A percentile compares a stretch with the other conserved stretches of the same genome.
Conservation (phyloP, 257 asterid genomes). For the Salvia rosmarinus region DNA sequence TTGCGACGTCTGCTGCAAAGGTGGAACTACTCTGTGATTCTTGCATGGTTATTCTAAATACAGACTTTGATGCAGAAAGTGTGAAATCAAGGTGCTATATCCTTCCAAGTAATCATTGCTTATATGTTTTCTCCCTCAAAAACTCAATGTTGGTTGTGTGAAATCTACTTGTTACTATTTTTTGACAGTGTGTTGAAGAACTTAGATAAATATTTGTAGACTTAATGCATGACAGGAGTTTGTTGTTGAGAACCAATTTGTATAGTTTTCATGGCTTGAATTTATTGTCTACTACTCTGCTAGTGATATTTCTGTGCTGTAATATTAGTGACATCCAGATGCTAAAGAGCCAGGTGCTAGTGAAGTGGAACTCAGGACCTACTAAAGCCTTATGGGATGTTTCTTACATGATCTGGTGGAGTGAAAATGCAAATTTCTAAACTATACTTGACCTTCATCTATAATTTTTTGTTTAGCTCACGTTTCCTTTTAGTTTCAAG, state of each 20-base stretch:
- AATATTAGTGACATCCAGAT: slow-evolving; percentile 14
- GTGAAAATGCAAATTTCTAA: slow-evolving; percentile 24
- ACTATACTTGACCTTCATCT: slow-evolving; percentile 28
- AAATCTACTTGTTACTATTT: slow-evolving; percentile 14
- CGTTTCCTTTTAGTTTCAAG: slow-evolving; percentile 25
- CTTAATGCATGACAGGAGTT: slow-evolving; percentile 19
- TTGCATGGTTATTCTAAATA: slow-evolving; percentile 63
- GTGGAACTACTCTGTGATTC: slow-evolving; percentile 84
- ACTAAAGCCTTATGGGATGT: slow-evolving; percentile 4
- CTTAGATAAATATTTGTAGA: slow-evolving; percentile 4
- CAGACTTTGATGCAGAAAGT: slow-evolving; percentile 60
- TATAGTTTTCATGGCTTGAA: not conserved
- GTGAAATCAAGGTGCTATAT: slow-evolving; percentile 52
- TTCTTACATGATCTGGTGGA: slow-evolving; percentile 22
- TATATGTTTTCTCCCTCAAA: slow-evolving; percentile 6
- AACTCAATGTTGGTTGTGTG: slow-evolving; percentile 22
- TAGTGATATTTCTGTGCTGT: slow-evolving; percentile 4
- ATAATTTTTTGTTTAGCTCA: slow-evolving; percentile 8
- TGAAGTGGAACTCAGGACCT: slow-evolving; percentile 22
- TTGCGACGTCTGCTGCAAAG: slow-evolving; percentile 76
- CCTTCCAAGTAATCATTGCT: slow-evolving; percentile 3
- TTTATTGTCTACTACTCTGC: not conserved
- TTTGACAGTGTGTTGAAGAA: slow-evolving; percentile 1
- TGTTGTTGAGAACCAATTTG: slow-evolving; percentile 15
- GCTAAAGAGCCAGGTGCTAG: slow-evolving; percentile 8